Evolutionary conservation across 2,329 filamentous ascomycete genomes (phyloP), one percentile per base, ranked within the genome.

Genomic region (Xylaria sp.): DNA sequence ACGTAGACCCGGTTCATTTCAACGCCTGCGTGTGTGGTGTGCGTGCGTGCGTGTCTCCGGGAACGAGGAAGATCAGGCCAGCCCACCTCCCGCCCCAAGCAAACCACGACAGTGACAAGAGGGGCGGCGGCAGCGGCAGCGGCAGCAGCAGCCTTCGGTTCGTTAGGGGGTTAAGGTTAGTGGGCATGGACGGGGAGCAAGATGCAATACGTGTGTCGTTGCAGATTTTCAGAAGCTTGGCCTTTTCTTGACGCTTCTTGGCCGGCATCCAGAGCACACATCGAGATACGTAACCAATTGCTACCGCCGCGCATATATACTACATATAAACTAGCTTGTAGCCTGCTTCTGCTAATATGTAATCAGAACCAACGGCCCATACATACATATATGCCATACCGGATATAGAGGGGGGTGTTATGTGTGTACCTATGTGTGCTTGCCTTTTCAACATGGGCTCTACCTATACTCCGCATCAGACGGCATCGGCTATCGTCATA

Each of bases 211-310:
- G 52, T 56, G 50, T 42, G 34, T 55, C 42, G 52, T 54, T 45
- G 47, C 52, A 59, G 44, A 19, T 40, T 2, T 29, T 22, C 8
- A 52, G 44, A 52, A 52, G 44, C 58, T 61, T 61, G 58, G 58
- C 58, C 13, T 59, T 56, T 48, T 59, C 58, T 61, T 58, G 58
- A 61, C 52, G 37, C 49, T 48, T 48, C 58, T 58, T 56, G 55
- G 55, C 58, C 48, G 22, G 41, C 47, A 41, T 39, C 38, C 50
- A 54, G 42, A 40, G 6, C 11, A 26, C 24, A 6, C n/a, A n/a
- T n/a, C n/a, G n/a, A n/a, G n/a, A n/a, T n/a, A n/a, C n/a, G n/a
- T n/a, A n/a, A n/a, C n/a, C n/a, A n/a, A n/a, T n/a, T n/a, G n/a
- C n/a, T n/a, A n/a, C n/a, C n/a, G n/a, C n/a, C n/a, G n/a, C n/a